Percentiles rank a stretch among this genome's conserved stretches.
Evolutionary conservation across 2,329 filamentous ascomycete species (phyloP).

Genomic region (Diaporthe sp.): DNA sequence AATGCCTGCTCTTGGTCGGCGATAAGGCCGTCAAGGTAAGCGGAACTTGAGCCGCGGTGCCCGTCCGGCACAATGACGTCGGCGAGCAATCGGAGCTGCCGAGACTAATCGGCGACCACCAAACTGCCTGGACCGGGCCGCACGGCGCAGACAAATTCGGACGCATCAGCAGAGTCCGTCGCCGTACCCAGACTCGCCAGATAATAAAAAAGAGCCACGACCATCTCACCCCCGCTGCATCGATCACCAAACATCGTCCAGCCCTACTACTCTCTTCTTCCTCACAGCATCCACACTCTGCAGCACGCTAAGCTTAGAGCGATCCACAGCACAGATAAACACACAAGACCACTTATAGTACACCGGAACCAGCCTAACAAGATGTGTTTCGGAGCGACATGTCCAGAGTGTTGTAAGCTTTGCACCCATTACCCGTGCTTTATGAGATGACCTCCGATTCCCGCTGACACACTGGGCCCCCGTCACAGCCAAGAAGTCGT

Average conservation of each 20-base stretch:
- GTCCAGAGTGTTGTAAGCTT: constrained; percentile 58
- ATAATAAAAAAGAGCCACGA: not conserved
- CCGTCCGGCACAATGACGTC: constrained; percentile 12
- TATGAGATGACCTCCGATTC: not conserved
- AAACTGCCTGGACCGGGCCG: not conserved
- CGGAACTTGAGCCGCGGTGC: not conserved
- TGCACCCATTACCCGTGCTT: no score
- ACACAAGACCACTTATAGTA: not conserved
- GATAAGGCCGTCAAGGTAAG: not conserved
- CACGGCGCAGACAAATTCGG: not conserved
- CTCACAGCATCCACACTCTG: not conserved
- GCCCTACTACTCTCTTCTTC: no score
- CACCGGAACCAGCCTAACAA: constrained; percentile 31
- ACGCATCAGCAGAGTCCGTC: no score
- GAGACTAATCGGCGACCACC: constrained; percentile 16
- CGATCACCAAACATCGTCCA: no score
- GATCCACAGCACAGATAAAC: not conserved
- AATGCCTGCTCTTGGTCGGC: not conserved
- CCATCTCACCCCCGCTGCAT: not conserved
- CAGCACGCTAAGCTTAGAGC: not conserved
- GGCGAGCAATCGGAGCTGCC: constrained; percentile 16
- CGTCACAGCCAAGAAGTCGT: constrained; percentile 58
- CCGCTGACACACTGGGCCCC: constrained; percentile 1
- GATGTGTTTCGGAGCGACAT: constrained; percentile 58
- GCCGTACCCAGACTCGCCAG: not conserved